phyloP scores from a whole-genome alignment of 2,329 filamentous ascomycete genomes.

The Aspergillus persii region DNA sequence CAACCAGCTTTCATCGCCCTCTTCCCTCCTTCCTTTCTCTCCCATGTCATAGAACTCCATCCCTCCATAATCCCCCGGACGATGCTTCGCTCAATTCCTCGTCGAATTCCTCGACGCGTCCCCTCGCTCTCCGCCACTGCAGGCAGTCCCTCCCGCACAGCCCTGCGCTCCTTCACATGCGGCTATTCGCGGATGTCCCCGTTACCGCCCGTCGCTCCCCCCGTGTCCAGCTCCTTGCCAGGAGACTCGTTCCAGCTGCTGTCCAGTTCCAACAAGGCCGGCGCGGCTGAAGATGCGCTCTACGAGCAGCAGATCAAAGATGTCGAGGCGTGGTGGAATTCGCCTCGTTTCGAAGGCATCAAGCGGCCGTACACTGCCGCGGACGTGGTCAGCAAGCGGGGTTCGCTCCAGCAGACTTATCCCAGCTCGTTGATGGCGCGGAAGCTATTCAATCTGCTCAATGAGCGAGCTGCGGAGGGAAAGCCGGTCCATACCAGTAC shows the following conservation, averaged over 20 bases:
- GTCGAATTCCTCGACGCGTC: constrained; percentile 36
- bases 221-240: constrained; percentile 59
- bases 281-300: constrained; percentile 76
- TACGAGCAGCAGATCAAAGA: constrained; percentile 81
- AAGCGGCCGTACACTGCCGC: constrained; percentile 86
- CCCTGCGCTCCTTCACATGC: constrained; percentile 36
- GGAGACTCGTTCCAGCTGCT: constrained; percentile 85
- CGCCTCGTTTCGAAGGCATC: constrained; percentile 81
- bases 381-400: constrained; percentile 91
- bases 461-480: constrained; percentile 71
- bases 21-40: neutral
- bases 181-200: constrained; percentile 50
- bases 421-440: constrained; percentile 92
- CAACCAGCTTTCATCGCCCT: neutral
- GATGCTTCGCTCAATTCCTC: constrained; percentile 38
- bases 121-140: constrained; percentile 18
- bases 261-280: constrained; percentile 72
- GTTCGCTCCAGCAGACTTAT: constrained; percentile 80
- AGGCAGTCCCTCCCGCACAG: constrained; percentile 23
- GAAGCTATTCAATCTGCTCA: constrained; percentile 88
- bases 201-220: constrained; percentile 56
- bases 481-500: constrained; percentile 90
- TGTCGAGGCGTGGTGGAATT: constrained; percentile 87
- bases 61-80: neutral
- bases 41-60: neutral